Evolutionary conservation across 2,329 filamentous ascomycete genomes (phyloP), one percentile per base, ranked within the genome.

Genomic region (Colletotrichum aenigma): DNA sequence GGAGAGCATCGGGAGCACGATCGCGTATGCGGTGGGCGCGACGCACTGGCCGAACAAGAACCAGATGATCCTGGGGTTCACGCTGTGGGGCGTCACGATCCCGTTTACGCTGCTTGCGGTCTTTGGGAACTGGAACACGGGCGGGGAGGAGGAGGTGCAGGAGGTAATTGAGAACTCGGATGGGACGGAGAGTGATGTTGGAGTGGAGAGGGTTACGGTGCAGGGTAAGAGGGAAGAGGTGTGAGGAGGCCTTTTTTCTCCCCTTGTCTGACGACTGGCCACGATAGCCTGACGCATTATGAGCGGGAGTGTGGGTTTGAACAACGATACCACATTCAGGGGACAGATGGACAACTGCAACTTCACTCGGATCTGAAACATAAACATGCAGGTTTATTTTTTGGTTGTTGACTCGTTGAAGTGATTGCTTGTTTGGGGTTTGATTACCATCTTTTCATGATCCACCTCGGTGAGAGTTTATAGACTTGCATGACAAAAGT

Each of bases 11-110:
- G 72, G 72, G 1, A 75, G 72, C 52, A 75, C 73, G 7, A 48
- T 72, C 9, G 73, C 73, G 2, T 75, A 75, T 26, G 69, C 69
- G 7, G 69, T 72, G 10, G 73, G 62, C 18, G 69, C 69, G 6
- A 68, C 71, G n/a, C 71, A 61, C 21, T 74, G 71, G 71, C 71
- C 71, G 34, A 74, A 74, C 60, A 71, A n/a, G 52, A 71, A 74
- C 28, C 71, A 74, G 36, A 74, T 74, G 71, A 56, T 74, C 3
- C 12, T 74, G 16, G 67, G 71, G 5, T 71, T 74, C 12, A 66
- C 67, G 16, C 36, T 74, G 67, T 74, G 71, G 71, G 71, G 66
- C 1, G 18, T 48, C 8, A 74, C 69, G 3, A 67, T 72, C 34
- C 69, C 73, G 24, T 75, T 75, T 5, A 75, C 73, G 36, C 62